A percentile compares a stretch with the other conserved stretches of the same genome.
Conservation (phyloP, 768 basidiomycete genomes). For the Grammothele lineata region DNA sequence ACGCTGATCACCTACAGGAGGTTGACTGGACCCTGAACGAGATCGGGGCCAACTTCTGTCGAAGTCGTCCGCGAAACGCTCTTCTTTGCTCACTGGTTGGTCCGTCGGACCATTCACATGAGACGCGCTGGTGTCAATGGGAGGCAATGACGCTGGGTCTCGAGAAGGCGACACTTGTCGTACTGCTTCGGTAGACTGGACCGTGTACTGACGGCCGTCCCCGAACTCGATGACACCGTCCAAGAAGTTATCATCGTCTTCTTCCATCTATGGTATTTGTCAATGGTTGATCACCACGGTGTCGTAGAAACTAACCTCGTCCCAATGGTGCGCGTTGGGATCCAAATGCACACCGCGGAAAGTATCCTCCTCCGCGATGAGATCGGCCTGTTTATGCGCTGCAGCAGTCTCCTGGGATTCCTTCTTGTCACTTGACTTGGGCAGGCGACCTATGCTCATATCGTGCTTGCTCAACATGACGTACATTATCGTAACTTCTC, state of each 20-base stretch:
- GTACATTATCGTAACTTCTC: no score
- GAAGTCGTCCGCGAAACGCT: slow-evolving; percentile 90
- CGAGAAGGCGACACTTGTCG: slow-evolving; percentile 28
- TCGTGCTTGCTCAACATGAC: no score
- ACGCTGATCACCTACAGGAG: slow-evolving; percentile 36
- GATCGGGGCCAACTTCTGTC: slow-evolving; percentile 95
- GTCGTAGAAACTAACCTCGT: slow-evolving; percentile 63
- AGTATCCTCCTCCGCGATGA: slow-evolving; percentile 83
- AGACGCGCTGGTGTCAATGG: slow-evolving; percentile 1
- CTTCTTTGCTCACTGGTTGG: slow-evolving; percentile 72
- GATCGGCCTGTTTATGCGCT: slow-evolving; percentile 65
- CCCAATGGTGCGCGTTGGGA: slow-evolving; percentile 96
- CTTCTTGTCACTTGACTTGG: slow-evolving; percentile 28
- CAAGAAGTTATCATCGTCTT: slow-evolving; percentile 88
- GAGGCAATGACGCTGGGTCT: neutral
- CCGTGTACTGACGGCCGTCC: slow-evolving; percentile 89
- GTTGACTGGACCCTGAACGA: slow-evolving; percentile 40
- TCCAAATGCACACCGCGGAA: slow-evolving; percentile 93
- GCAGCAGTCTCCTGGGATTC: slow-evolving; percentile 48
- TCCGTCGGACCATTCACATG: slow-evolving; percentile 15
- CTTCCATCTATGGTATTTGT: slow-evolving; percentile 50
- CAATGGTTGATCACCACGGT: neutral
- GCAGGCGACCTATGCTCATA: slow-evolving; percentile 19
- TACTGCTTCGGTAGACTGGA: slow-evolving; percentile 46
- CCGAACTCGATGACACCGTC: slow-evolving; percentile 92